These are phyloP conservation scores for Wickerhamiella spandovensis DNA, from an alignment of 805 yeast genomes.

Conservation along the genomic window DNA sequence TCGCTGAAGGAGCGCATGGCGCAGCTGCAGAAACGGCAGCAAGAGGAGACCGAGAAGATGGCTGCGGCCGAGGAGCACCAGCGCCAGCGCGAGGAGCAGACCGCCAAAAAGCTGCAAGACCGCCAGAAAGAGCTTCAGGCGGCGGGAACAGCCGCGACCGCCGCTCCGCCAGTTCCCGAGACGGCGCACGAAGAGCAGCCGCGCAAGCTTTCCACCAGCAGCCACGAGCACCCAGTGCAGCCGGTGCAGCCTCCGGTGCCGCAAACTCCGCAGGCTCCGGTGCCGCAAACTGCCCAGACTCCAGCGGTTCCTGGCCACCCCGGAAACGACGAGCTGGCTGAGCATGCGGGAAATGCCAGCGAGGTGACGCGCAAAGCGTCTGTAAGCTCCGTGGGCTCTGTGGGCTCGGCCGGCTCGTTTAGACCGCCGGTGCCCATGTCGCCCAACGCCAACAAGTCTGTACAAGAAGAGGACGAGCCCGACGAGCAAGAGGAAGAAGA, in stretches of 20 bases:
- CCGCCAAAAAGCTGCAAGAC: constrained; percentile 1
- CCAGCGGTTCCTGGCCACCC: too few species aligned
- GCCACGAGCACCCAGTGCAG: too few species aligned
- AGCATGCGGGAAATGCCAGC: not conserved
- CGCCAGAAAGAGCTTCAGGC: constrained; percentile 1
- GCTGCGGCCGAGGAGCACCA: constrained; percentile 37
- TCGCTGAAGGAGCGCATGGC: constrained; percentile 82
- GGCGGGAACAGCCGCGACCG: not conserved
- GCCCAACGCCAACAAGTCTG: not conserved
- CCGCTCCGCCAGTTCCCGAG: not conserved
- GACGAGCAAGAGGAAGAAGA: constrained; percentile 27
- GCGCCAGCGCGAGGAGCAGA: constrained; percentile 31
- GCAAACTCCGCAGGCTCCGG: too few species aligned
- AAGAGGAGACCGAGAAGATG: constrained; percentile 55
- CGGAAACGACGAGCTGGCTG: not conserved
- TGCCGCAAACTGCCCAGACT: too few species aligned
- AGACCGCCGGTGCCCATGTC: constrained; percentile 1
- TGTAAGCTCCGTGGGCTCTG: not conserved
- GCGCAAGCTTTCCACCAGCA: too few species aligned
- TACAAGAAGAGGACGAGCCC: constrained; percentile 7
- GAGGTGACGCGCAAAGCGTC: not conserved
- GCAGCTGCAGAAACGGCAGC: constrained; percentile 65
- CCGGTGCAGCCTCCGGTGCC: too few species aligned
- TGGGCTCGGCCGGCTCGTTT: not conserved
- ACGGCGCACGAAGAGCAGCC: too few species aligned